Conservation (phyloP, 1,139 yeast species). For the Lizanozyma gosingica region DNA sequence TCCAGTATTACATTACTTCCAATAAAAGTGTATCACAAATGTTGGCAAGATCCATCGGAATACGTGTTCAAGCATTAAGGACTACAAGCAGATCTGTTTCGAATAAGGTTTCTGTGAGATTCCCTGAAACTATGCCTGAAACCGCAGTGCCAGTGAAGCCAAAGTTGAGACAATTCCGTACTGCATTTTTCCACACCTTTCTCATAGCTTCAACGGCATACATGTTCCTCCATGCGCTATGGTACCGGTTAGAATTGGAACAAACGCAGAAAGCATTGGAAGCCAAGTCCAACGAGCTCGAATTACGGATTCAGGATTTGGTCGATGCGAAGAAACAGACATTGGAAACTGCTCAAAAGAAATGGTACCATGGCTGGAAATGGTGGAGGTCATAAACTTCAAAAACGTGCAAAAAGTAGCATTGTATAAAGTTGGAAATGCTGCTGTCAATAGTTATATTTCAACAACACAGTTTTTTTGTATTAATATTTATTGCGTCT, state of each 20-base stretch:
- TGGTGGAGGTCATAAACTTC: slow-evolving; percentile 13
- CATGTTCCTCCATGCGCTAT: slow-evolving; percentile 25
- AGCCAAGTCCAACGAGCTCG: slow-evolving; percentile 19
- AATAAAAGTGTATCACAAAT: too few relatives aligned
- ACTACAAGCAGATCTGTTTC: too few relatives aligned
- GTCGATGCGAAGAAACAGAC: slow-evolving; percentile 21
- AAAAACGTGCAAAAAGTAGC: neutral
- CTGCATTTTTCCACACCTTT: slow-evolving; percentile 32
- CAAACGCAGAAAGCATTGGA: slow-evolving; percentile 19
- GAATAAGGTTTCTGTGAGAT: slow-evolving; percentile 7
- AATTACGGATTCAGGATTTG: slow-evolving; percentile 21
- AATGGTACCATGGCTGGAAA: slow-evolving; percentile 14
- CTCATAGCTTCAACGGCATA: slow-evolving; percentile 34
- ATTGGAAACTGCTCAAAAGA: slow-evolving; percentile 8
- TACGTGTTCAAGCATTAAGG: too few relatives aligned
- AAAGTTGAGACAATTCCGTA: slow-evolving; percentile 25
- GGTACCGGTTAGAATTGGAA: slow-evolving; percentile 24
- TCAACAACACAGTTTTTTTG: too few relatives aligned
- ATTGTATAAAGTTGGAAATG: too few relatives aligned
- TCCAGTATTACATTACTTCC: too few relatives aligned
- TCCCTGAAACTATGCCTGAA: slow-evolving; percentile 9
- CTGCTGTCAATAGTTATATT: slow-evolving; percentile 4
- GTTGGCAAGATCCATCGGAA: too few relatives aligned
- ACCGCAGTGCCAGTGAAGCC: slow-evolving; percentile 17
- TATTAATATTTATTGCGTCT: too few relatives aligned